These are phyloP conservation scores for Myxozyma geophila DNA, from an alignment of 805 yeast species.

Conservation along the genomic window DNA sequence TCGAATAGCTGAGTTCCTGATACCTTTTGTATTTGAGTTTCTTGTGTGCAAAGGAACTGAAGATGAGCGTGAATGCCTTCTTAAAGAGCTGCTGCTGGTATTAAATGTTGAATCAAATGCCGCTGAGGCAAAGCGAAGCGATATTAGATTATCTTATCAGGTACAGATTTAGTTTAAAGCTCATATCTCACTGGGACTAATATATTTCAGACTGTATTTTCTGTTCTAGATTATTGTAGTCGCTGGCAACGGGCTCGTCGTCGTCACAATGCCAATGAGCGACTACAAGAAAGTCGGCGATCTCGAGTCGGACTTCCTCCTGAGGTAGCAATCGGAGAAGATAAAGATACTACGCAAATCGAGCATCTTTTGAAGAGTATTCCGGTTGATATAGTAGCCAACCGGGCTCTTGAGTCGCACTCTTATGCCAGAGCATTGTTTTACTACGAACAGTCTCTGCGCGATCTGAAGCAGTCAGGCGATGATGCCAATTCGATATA, in stretches of 20 bases:
- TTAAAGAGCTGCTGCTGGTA: constrained; percentile 63
- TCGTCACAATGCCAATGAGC: constrained; percentile 11
- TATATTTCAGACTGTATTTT: constrained; percentile 56
- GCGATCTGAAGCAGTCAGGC: constrained; percentile 46
- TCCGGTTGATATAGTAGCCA: constrained; percentile 62
- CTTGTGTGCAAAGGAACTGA: constrained; percentile 57
- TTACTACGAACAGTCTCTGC: constrained; percentile 76
- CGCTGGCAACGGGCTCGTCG: constrained; percentile 59
- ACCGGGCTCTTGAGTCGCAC: constrained; percentile 78
- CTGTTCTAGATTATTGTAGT: constrained; percentile 78
- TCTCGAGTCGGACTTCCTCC: background rate
- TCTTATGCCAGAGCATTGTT: constrained; percentile 86
- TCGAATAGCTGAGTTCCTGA: constrained; percentile 66
- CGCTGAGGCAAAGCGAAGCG: constrained; percentile 45
- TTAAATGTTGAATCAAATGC: constrained; percentile 42
- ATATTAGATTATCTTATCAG: constrained; percentile 65
- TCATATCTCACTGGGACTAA: background rate
- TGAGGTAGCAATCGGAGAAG: constrained; percentile 14
- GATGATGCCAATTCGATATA: constrained; percentile 40
- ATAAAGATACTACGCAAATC: background rate
- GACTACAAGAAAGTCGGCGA: constrained; percentile 18
- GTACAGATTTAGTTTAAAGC: constrained; percentile 26
- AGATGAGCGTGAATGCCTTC: constrained; percentile 52
- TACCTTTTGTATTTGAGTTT: constrained; percentile 77
- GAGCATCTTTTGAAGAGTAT: constrained; percentile 14